Evolutionary conservation across 371 early-diverging fungal genomes (phyloP), one percentile per base, ranked within the genome.

Genomic region (Chytridium lagenaria): DNA sequence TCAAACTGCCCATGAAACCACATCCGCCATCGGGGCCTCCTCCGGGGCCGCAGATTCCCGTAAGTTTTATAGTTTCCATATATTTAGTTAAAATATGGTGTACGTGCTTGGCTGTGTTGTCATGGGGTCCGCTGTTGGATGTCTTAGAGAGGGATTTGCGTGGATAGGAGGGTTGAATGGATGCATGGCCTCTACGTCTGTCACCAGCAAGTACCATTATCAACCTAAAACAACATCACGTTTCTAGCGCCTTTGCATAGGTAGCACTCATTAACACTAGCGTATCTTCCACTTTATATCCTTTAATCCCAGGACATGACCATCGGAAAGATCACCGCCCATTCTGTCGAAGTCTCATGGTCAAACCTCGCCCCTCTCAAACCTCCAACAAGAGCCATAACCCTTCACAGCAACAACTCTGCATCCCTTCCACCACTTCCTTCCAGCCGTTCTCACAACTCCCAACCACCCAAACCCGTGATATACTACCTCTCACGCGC

Each of bases 321-420:
- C 37, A 61, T 61, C 36, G 61, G 61, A 7, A 61, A 37, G 36
- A 37, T 61, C 36, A 61, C 61, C 36, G 61, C 61, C 2, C 61
- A 37, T 34, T 61, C 61, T 3, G 61, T 61, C 37, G 61, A 61
- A 26, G 26, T 61, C 16, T 61, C 61, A 37, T 61, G 61, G 61
- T 16, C 30, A 23, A 55, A 26, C 23, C 61, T 37, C 36, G 5
- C 34, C 36, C 37, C 30, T 7, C 30, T 16, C 12, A 61, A 37
- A 23, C 36, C 61, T 10, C 30, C 61, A 7, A 3, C 34, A 10
- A 28, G 61, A 37, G 61, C 61, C 31, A 33, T 15, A 7, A 61
- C 31, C 2, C 16, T 61, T 12, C 34, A 28, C 5, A 23, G 61
- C 10, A 5, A 7, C 57, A 30, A 44, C 61, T 61, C 61, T 33